A percentile compares a stretch with the other conserved stretches of the same genome.
Evolutionary conservation across 148 eudicot species (phyloP).

Genomic region (Fagopyrum esculentum): DNA sequence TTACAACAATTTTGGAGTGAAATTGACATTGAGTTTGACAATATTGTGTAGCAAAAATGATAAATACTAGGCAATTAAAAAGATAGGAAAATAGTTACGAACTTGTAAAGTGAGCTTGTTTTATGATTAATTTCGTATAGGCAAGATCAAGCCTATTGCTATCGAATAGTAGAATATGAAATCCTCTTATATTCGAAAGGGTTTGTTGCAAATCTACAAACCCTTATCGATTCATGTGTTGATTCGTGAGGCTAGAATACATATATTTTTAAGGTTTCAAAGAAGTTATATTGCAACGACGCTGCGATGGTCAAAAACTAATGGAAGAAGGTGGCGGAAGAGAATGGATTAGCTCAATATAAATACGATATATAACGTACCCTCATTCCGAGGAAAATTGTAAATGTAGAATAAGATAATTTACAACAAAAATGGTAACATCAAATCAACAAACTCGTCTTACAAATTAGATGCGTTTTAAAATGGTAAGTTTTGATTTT

Average conservation of each 20-base stretch:
- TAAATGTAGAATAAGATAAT: not conserved
- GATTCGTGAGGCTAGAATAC: not conserved
- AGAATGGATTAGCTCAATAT: not conserved
- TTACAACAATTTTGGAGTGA: not conserved
- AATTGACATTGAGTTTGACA: not conserved
- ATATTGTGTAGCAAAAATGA: not conserved
- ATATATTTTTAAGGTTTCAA: no score
- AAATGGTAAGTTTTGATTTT: no score
- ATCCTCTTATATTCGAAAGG: not conserved
- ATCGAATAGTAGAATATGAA: constrained; percentile 1
- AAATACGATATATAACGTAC: not conserved
- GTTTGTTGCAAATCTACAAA: not conserved
- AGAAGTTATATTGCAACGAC: no score
- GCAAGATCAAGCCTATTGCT: not conserved
- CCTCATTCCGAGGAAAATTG: not conserved
- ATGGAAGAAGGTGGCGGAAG: no score
- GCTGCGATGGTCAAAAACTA: no score
- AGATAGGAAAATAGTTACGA: not conserved
- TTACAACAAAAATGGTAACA: no score
- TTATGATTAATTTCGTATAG: not conserved
- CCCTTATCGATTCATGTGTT: not conserved
- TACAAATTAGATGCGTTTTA: not conserved
- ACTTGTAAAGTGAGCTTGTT: constrained; percentile 6
- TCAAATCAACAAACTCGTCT: not conserved
- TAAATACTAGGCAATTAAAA: not conserved